These are phyloP conservation scores for Eucalyptus decipiens DNA, from an alignment of 345 rosid genomes.

Conservation along the genomic window DNA sequence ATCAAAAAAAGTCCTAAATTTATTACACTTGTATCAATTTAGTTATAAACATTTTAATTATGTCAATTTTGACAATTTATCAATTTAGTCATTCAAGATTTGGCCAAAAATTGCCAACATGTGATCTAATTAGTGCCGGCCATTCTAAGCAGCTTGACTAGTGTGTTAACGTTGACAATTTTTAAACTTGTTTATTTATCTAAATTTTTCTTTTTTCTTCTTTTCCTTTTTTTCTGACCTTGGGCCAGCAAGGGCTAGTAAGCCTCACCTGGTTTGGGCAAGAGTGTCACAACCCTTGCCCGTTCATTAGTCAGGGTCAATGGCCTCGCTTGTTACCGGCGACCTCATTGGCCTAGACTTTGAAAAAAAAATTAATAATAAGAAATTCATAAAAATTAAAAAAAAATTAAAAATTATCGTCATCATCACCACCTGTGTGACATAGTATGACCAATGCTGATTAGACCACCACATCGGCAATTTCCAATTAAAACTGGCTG, in stretches of 20 bases:
- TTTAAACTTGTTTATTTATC: neutral
- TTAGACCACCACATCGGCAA: neutral
- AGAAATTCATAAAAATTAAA: neutral
- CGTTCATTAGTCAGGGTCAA: fast-evolving
- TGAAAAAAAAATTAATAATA: neutral
- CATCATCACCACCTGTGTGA: fast-evolving
- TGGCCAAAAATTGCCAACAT: fast-evolving
- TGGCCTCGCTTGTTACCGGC: fast-evolving
- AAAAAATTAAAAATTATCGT: neutral
- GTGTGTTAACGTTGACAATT: neutral
- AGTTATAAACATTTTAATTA: neutral
- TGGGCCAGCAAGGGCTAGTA: neutral
- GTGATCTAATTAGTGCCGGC: fast-evolving
- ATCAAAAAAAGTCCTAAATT: neutral
- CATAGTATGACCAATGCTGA: fast-evolving
- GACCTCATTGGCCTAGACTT: neutral
- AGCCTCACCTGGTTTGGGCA: neutral
- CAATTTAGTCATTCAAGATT: neutral
- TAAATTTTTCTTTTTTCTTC: neutral
- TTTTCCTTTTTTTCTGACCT: neutral
- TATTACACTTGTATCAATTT: neutral
- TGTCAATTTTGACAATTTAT: neutral
- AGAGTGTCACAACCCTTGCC: neutral
- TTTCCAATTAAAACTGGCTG: neutral
- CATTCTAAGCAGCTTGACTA: fast-evolving